Base-by-base conservation (phyloP, 1,139 yeast genomes). In the Blastobotrys illinoisensis region DNA sequence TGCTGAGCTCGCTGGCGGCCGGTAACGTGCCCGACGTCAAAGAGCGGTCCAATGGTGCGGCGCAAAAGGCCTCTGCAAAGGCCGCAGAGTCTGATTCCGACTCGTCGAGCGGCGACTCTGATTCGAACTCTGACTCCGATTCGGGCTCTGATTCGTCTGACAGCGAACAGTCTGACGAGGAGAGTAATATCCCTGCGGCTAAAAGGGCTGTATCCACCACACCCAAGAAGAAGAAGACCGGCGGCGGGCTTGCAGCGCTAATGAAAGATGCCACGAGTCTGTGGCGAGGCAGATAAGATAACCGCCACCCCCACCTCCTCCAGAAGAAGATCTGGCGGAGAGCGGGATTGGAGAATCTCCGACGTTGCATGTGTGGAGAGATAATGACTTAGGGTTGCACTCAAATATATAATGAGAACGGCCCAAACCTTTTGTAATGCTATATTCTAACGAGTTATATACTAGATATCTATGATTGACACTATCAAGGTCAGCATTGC, bases 151-250 rank as follows among this genome's bases (percentile, higher is more conserved):
- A 44, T 32, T 14, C 16, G 19, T 50, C 53, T 11, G 47, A 46
- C 18, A 52, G 47, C 20, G 53, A 48, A 5, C 44, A 44, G 14
- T 43, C 47, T 7, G 56, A 55, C n/a, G 58, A 55, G n/a, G 53
- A 47, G 16, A 44, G 49, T 18, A 32, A 14, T 5, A 49, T 56
- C 43, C 58, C 58, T 26, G 49, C 49, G 52, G 36, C 55, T 44
- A 53, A 53, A 26, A 46, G 50, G 44, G 58, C 58, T 11, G 54
- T 50, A 1, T 40, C 48, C 7, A 40, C 32, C 13, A 14, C 40
- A 1, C 23, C 44, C 21, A 47, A 51, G 32, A 44, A 44, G 44
- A 49, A 49, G 46, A 43, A 47, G 43, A 13, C 47, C 20, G 16
- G 40, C 16, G 40, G 40, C 5, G 40, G 40, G 7, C 40, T 32